These are phyloP conservation scores for Amanita pseudoporphyria DNA, from an alignment of 768 basidiomycete genomes.

Conservation along the genomic window DNA sequence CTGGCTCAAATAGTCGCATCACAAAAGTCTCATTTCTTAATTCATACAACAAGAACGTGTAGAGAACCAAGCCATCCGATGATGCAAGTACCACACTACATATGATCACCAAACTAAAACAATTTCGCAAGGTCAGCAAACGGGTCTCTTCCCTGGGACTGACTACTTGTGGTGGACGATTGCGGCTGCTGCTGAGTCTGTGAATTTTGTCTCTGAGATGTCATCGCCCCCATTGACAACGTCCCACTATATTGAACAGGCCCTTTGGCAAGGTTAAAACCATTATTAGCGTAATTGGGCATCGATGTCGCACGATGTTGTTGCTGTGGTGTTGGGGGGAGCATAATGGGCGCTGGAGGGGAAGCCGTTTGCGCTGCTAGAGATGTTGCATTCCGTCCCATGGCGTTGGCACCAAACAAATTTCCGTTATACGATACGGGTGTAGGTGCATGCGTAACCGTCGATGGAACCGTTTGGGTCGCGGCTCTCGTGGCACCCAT, in stretches of 20 bases:
- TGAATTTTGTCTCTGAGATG: slow-evolving; percentile 6
- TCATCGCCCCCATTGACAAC: neutral
- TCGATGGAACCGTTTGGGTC: slow-evolving; percentile 5
- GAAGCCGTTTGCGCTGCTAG: slow-evolving; percentile 20
- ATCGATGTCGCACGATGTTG: slow-evolving; percentile 11
- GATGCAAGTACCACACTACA: neutral
- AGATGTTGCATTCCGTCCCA: slow-evolving; percentile 13
- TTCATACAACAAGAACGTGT: slow-evolving; percentile 1
- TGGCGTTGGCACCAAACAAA: slow-evolving; percentile 8
- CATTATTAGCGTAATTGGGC: slow-evolving; percentile 24
- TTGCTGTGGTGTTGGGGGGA: slow-evolving; percentile 24
- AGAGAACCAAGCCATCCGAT: neutral
- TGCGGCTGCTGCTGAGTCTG: slow-evolving; percentile 14
- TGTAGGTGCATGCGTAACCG: slow-evolving; percentile 17
- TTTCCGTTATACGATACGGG: slow-evolving; percentile 17
- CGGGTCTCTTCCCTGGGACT: slow-evolving; percentile 58
- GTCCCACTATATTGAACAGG: slow-evolving; percentile 9
- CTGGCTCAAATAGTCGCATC: neutral
- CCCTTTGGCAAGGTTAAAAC: slow-evolving; percentile 12
- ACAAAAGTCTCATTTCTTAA: neutral
- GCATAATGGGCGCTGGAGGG: slow-evolving; percentile 30
- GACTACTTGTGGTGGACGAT: neutral
- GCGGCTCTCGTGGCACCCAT: neutral
- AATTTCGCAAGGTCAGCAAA: slow-evolving; percentile 76
- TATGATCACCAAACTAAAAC: slow-evolving; percentile 33